Evolutionary conservation across 371 early-diverging fungal species (phyloP), one percentile per base, ranked within the genome.

Genomic region (Mortierella sp.): DNA sequence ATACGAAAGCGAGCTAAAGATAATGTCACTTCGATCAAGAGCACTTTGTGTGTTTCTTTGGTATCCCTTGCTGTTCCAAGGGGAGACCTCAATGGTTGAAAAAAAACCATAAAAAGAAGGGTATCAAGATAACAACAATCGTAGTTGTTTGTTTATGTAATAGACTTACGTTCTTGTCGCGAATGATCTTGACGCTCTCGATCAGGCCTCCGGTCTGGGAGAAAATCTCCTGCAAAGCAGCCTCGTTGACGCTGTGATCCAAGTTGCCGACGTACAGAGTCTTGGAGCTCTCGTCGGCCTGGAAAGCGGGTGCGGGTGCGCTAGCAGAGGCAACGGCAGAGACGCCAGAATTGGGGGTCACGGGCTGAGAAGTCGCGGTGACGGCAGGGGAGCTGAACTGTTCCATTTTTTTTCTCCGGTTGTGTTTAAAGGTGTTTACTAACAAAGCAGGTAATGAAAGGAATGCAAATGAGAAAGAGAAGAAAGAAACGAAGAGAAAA

Each of bases 211-310:
- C 88, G 0, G 93, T 84, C 57, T 86, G 87, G n/a, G 91, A 85
- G 88, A 97, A 97, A 72, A 96, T 91, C 75, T 96, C 95, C 73
- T 90, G 91, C 70, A 97, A 91, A 88, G 93, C 90, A 38, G 86
- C 88, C 73, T 97, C 97, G 68, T 95, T 96, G 60, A 96, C 95
- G 75, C 94, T 93, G 76, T 93, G 95, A 89, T 97, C 97, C 79
- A 97, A 91, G 88, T 96, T 97, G 52, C 97, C 97, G 45, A 97
- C 96, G 80, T 97, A 97, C 45, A 96, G 92, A 57, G 93, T 92
- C 86, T 91, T 93, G 77, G 91, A 90, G 72, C 88, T 91, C 75
- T 90, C 91, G 75, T 91, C 92, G 13, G 83, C 80, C 70, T 80
- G 87, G 74, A 86, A 80, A 26, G 86, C 76, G 14, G 82, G 82